phyloP scores from a whole-genome alignment of 2,329 filamentous ascomycete genomes.

The Calonectria fujianensis region DNA sequence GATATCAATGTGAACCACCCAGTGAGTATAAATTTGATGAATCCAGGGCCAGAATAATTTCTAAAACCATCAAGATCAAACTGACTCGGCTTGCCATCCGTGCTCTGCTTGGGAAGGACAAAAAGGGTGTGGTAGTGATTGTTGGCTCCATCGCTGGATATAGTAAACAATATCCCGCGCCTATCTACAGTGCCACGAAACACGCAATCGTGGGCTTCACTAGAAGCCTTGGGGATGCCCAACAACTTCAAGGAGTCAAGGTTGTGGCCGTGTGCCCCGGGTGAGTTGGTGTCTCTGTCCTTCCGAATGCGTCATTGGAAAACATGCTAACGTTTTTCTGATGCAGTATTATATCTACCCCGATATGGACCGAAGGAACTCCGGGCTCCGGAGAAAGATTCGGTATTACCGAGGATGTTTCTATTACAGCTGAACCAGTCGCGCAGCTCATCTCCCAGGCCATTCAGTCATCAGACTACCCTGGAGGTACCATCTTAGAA shows the following conservation, averaged over 20 bases:
- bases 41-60: neutral
- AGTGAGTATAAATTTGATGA: neutral
- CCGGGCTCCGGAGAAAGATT: conserved; percentile 26
- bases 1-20: conserved; percentile 37
- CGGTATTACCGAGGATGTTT: conserved; percentile 9
- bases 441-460: conserved; percentile 8
- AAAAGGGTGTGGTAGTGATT: conserved; percentile 32
- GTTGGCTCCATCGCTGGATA: conserved; percentile 33
- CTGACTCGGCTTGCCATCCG: conserved; percentile 35
- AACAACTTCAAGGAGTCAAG: conserved; percentile 18
- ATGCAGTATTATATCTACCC: conserved; percentile 9
- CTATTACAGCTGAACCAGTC: conserved; percentile 7
- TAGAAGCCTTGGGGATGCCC: conserved; percentile 16
- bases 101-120: conserved; percentile 34
- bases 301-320: too few species aligned
- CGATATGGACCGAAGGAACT: conserved; percentile 30
- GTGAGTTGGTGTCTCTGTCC: neutral
- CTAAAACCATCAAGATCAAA: conserved; percentile 22
- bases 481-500: conserved; percentile 25
- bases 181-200: conserved; percentile 36
- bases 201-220: conserved; percentile 25
- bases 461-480: conserved; percentile 11
- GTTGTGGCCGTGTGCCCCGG: conserved; percentile 28
- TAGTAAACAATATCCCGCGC: conserved; percentile 32
- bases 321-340: neutral